These are phyloP conservation scores for Trichoderma pleuroti DNA, from an alignment of 2,329 filamentous ascomycete species.

Conservation along the genomic window DNA sequence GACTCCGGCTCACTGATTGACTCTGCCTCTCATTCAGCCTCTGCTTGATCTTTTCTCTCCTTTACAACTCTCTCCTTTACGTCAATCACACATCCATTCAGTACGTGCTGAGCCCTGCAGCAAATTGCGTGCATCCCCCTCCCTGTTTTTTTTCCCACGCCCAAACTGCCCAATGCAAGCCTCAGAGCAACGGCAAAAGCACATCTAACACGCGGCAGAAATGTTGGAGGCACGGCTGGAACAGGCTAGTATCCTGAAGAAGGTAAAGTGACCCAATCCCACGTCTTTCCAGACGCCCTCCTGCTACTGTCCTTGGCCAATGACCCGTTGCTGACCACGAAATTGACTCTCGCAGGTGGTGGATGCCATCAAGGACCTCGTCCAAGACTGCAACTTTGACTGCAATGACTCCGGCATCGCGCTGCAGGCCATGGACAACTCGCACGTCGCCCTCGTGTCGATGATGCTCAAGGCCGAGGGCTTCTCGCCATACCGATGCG, in stretches of 20 bases:
- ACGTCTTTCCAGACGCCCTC: background rate
- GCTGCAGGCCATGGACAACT: conserved; percentile 99
- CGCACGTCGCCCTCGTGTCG: conserved; percentile 95
- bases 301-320: background rate
- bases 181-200: background rate
- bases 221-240: conserved; percentile 98
- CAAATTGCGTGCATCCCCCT: background rate
- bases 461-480: conserved; percentile 97
- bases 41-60: background rate
- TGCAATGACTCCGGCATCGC: conserved; percentile 99
- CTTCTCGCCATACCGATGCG: conserved; percentile 94
- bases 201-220: conserved; percentile 31
- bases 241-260: conserved; percentile 91
- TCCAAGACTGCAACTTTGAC: conserved; percentile 99
- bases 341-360: conserved; percentile 64
- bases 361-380: conserved; percentile 97
- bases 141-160: background rate
- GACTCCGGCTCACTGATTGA: background rate
- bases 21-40: background rate
- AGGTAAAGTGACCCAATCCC: conserved; percentile 52
- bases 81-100: background rate
- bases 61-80: background rate
- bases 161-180: background rate
- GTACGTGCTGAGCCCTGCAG: background rate
- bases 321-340: background rate